These are phyloP conservation scores for Corchorus olitorius DNA, from an alignment of 345 rosid genomes.

Conservation along the genomic window DNA sequence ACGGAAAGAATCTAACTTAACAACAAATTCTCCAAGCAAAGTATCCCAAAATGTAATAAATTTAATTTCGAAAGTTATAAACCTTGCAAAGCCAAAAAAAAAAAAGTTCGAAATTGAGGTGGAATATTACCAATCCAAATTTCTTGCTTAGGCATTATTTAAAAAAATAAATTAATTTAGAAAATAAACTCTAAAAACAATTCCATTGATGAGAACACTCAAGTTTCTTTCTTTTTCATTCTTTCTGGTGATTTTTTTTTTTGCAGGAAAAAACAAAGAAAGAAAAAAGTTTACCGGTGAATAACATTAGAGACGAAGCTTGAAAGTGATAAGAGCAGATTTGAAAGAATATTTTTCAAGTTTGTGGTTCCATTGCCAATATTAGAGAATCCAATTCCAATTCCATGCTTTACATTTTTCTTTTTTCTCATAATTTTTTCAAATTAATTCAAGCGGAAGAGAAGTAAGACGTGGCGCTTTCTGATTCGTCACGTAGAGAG, in stretches of 20 bases:
- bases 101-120: slow-evolving; percentile 23
- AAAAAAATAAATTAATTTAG: not conserved
- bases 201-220: not conserved
- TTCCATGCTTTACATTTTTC: slow-evolving; percentile 26
- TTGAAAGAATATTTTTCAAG: slow-evolving; percentile 20
- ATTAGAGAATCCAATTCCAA: slow-evolving; percentile 45
- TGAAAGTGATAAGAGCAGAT: slow-evolving; percentile 21
- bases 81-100: not conserved
- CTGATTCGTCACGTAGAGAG: not conserved
- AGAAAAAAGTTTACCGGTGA: slow-evolving; percentile 15
- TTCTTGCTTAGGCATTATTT: slow-evolving; percentile 34
- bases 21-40: slow-evolving; percentile 24
- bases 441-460: not conserved
- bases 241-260: not conserved
- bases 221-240: not conserved
- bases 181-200: not conserved
- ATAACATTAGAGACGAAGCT: slow-evolving; percentile 10
- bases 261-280: not conserved
- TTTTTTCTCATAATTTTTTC: not conserved
- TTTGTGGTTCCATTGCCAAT: slow-evolving; percentile 26
- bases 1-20: slow-evolving; percentile 37
- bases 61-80: not conserved
- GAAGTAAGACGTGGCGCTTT: not conserved
- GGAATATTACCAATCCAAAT: slow-evolving; percentile 37
- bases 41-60: slow-evolving; percentile 16